These are phyloP conservation scores for Lagerstroemia fauriei DNA, from an alignment of 441 rosid genomes.

Conservation along the genomic window DNA sequence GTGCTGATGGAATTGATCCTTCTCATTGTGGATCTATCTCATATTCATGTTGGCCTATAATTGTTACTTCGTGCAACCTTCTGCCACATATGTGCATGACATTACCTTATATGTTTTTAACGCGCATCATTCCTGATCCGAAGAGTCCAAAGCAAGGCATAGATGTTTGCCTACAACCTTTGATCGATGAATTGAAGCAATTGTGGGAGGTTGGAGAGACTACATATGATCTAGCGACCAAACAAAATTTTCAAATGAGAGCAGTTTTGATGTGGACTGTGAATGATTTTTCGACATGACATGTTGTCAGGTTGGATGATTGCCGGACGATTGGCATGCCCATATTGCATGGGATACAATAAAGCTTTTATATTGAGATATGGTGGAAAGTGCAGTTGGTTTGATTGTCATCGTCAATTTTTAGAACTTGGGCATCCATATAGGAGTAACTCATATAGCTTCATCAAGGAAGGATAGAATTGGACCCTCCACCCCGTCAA, in stretches of 20 bases:
- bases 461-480: too few species aligned
- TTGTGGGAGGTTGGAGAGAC: neutral
- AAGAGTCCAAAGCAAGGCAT: neutral
- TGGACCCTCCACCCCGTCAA: too few species aligned
- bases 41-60: neutral
- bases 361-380: neutral
- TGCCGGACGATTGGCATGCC: neutral
- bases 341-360: neutral
- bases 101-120: neutral
- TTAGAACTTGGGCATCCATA: neutral
- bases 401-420: neutral
- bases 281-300: neutral
- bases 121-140: neutral
- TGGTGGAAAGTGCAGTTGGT: neutral
- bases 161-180: neutral
- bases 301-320: neutral
- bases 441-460: neutral
- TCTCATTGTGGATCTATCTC: neutral
- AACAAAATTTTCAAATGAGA: neutral
- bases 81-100: neutral
- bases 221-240: neutral
- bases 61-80: neutral
- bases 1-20: neutral
- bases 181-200: neutral
- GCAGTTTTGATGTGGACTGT: slow-evolving; percentile 7